A percentile compares a stretch with the other conserved stretches of the same genome.
phyloP scores from a whole-genome alignment of 2,329 filamentous ascomycete genomes.

The Aspergillus fijiensis region DNA sequence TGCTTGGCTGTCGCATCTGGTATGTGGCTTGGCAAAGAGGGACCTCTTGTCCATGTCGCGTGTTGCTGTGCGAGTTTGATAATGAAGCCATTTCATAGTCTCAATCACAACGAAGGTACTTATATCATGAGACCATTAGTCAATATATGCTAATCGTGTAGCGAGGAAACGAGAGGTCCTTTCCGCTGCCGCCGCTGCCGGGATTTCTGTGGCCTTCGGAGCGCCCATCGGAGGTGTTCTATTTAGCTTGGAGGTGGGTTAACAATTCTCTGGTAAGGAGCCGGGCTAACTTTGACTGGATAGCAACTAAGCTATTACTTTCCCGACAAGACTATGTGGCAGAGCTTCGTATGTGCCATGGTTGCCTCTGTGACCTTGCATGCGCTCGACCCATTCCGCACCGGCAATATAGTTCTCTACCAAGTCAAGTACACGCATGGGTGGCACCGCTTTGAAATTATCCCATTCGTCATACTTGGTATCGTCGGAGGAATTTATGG shows the following conservation, averaged over 20 bases:
- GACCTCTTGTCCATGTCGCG: slow-evolving; percentile 90
- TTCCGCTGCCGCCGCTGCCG: slow-evolving; percentile 86
- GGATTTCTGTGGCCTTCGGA: slow-evolving; percentile 91
- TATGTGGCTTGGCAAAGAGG: slow-evolving; percentile 96
- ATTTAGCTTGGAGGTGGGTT: slow-evolving; percentile 80
- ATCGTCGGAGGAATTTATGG: slow-evolving; percentile 92
- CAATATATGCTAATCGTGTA: slow-evolving; percentile 37
- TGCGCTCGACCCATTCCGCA: slow-evolving; percentile 89
- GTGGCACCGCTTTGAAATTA: slow-evolving; percentile 92
- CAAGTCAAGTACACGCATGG: slow-evolving; percentile 89
- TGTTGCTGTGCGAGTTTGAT: slow-evolving; percentile 95
- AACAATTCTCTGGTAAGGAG: neutral
- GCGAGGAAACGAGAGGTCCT: slow-evolving; percentile 91
- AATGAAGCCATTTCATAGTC: slow-evolving; percentile 79
- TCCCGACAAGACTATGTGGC: slow-evolving; percentile 99
- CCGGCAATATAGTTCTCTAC: slow-evolving; percentile 91
- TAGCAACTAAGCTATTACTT: slow-evolving; percentile 95
- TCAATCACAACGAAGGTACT: slow-evolving; percentile 82
- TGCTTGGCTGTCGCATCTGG: slow-evolving; percentile 89
- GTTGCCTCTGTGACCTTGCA: slow-evolving; percentile 93
- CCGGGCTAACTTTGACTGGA: neutral
- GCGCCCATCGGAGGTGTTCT: slow-evolving; percentile 91
- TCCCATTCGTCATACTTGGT: slow-evolving; percentile 83
- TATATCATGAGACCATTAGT: neutral
- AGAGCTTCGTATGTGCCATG: slow-evolving; percentile 98